phyloP scores from a whole-genome alignment of 2,329 filamentous ascomycete species.

The Neurospora crassa region DNA sequence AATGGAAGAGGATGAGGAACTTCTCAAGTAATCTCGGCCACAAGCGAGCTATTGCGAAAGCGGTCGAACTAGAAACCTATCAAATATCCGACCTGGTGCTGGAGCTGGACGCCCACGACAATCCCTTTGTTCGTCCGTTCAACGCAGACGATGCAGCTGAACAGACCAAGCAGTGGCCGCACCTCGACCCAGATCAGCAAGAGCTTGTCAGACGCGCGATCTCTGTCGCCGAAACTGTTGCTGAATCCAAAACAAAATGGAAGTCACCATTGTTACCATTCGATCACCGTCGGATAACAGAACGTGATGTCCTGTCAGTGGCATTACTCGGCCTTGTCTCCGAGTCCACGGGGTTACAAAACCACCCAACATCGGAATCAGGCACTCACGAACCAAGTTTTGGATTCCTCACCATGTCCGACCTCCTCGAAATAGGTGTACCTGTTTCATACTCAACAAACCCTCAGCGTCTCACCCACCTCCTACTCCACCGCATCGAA shows the following conservation, averaged over 20 bases:
- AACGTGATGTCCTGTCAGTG: slow-evolving; percentile 6
- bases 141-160: background rate
- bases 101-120: slow-evolving; percentile 6
- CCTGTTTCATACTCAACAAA: background rate
- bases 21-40: background rate
- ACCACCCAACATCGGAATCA: background rate
- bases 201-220: background rate
- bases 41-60: background rate
- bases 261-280: background rate
- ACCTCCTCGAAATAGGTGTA: background rate
- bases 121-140: background rate
- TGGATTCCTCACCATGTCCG: background rate
- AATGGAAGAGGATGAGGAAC: background rate
- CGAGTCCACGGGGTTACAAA: slow-evolving; percentile 6
- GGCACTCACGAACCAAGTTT: background rate
- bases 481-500: slow-evolving; percentile 1
- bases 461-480: background rate
- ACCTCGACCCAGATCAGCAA: background rate
- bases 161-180: background rate
- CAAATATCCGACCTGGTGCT: background rate
- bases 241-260: background rate
- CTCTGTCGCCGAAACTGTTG: slow-evolving; percentile 1
- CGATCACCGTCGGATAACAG: slow-evolving; percentile 1
- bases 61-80: background rate
- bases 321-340: slow-evolving; percentile 3